A percentile compares a stretch with the other conserved stretches of the same genome.
These are phyloP conservation scores for Tricharina praecox DNA, from an alignment of 495 filamentous ascomycete species.

Conservation along the genomic window DNA sequence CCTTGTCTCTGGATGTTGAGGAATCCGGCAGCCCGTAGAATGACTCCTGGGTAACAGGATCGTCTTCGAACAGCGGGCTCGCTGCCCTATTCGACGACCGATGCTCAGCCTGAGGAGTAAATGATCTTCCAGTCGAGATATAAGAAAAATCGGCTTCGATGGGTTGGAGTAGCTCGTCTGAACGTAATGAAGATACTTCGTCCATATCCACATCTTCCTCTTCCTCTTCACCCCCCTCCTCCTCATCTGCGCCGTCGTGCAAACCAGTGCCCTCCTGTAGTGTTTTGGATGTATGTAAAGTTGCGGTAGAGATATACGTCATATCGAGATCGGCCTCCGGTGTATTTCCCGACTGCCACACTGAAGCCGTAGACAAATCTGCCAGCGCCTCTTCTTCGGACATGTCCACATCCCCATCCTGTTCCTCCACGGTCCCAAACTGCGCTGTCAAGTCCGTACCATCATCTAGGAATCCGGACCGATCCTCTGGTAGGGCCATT, in stretches of 20 bases:
- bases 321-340: slow-evolving; percentile 5
- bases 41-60: slow-evolving; percentile 6
- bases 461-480: background rate
- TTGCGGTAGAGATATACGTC: slow-evolving; percentile 8
- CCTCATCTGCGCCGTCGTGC: background rate
- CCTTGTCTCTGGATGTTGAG: background rate
- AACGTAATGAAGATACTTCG: background rate
- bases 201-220: slow-evolving; percentile 9
- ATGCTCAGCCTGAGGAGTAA: slow-evolving; percentile 5
- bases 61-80: slow-evolving; percentile 7
- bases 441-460: background rate
- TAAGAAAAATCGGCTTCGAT: slow-evolving; percentile 12
- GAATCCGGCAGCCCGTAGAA: slow-evolving; percentile 13
- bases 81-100: background rate
- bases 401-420: slow-evolving; percentile 1
- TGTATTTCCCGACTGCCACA: background rate
- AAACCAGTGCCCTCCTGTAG: slow-evolving; percentile 6
- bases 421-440: background rate
- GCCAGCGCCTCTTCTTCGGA: background rate
- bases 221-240: slow-evolving; percentile 5
- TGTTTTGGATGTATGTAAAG: slow-evolving; percentile 7
- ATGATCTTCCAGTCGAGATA: slow-evolving; percentile 9
- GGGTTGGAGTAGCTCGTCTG: background rate
- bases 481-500: background rate
- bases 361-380: background rate